These are phyloP conservation scores for Rhododendron williamsianum DNA, from an alignment of 148 eudicot genomes.

Conservation along the genomic window DNA sequence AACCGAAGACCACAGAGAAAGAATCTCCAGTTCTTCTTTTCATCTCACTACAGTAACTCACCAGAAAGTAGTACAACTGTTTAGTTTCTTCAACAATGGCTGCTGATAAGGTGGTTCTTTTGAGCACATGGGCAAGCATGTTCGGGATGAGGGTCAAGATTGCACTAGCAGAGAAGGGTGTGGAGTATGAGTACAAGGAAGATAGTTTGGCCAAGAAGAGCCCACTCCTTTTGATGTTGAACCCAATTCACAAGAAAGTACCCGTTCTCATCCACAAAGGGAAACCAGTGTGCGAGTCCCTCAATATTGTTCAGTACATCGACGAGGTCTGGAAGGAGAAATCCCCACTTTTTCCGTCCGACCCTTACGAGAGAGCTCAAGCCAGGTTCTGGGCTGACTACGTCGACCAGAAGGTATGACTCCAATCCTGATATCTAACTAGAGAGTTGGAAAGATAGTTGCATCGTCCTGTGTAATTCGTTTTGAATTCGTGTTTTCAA, in stretches of 20 bases:
- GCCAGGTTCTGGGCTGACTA: constrained; percentile 60
- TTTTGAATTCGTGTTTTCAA: neutral
- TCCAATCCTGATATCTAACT: neutral
- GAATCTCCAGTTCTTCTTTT: too few species aligned
- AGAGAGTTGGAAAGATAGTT: neutral
- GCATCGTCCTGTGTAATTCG: neutral
- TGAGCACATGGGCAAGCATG: constrained; percentile 13
- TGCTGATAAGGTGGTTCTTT: constrained; percentile 15
- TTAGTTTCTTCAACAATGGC: constrained; percentile 5
- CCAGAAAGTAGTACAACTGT: neutral
- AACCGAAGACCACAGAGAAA: too few species aligned
- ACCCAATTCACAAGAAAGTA: constrained; percentile 35
- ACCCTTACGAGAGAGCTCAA: constrained; percentile 38
- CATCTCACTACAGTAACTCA: too few species aligned
- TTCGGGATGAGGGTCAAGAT: constrained; percentile 21
- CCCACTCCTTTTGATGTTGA: constrained; percentile 23
- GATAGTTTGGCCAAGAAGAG: constrained; percentile 25
- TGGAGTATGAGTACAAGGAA: constrained; percentile 14
- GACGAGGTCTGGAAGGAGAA: constrained; percentile 50
- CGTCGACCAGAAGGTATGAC: neutral
- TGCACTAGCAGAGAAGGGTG: constrained; percentile 19
- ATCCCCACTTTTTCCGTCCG: constrained; percentile 33
- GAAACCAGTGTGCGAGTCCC: constrained; percentile 48
- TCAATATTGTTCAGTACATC: constrained; percentile 39
- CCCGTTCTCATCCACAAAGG: constrained; percentile 58